Evolutionary conservation across 768 basidiomycete species (phyloP), one percentile per base, ranked within the genome.

Genomic region (Hygrocybe coccinea): DNA sequence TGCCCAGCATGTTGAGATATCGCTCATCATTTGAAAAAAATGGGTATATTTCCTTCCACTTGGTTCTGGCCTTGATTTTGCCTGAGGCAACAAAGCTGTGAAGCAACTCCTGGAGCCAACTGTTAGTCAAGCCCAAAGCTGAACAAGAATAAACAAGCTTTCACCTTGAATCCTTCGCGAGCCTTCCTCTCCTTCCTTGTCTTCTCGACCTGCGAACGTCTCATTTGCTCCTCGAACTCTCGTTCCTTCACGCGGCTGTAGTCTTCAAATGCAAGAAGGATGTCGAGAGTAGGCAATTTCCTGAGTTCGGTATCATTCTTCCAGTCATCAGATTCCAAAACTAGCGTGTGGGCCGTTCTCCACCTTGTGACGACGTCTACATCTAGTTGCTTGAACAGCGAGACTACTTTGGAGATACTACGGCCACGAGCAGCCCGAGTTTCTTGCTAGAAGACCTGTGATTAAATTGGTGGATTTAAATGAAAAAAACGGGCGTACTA

Each of bases 361-460:
- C 95, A 99, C 19, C 91, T 85, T 1, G 93, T 95, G n/a, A 91
- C 78, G 46, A 97, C 92, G 64, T 95, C 91, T 15, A 98, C 89
- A 50, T 88, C 83, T 43, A 98, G 81, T 36, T 85, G 76, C 64
- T 92, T 91, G 78, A 98, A 90, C 25, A 98, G 77, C 0, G 79
- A 71, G 10, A 93, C 86, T 47, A 99, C 83, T 65, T 91, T 92
- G 41, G 82, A 79, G 59, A 95, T 85, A 63, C 90, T 89, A 35
- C 91, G 85, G 22, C 84, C 71, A 48, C 92, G 85, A 5, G 87
- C 72, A 12, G 88, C 85, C 50, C 91, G 80, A 15, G 81, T 83
- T 68, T 91, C 89, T 80, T 86, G 85, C 90, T 93, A 34, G 50
- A 46, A 33, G 50, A 24, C 51, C 45, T 22, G 49, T 21, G 41